Base-by-base conservation (phyloP, 73 alveolate genomes). In the Paraurostyla sp. region DNA sequence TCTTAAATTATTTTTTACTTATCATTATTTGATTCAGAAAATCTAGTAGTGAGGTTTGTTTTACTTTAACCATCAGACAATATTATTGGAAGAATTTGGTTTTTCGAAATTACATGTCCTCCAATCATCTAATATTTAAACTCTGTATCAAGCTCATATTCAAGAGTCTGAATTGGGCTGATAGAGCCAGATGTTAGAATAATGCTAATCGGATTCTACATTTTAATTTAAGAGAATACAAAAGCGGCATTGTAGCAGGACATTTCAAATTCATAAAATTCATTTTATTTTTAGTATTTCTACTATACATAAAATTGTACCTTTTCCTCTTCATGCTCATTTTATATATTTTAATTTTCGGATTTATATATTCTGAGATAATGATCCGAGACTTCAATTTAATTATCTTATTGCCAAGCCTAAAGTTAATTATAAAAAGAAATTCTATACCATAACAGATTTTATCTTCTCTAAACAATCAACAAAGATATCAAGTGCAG, bases 101-200 rank as follows among this genome's bases (percentile, higher is more conserved):
- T 48, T 30, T 83, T 54, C 52, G 89, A 91, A 22, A 88, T 92
- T 6, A 91, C 98, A 68, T 91, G 95, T 20, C 50, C 73, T 43
- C 82, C 57, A 36, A 85, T 84, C 20, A 89, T 38, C 20, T 60
- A 63, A 0, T 83, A 43, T 0, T 88, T 51, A 29, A 93, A 84
- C 0, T 90, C 71, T 0, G n/a, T 76, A 27, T 85, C 82, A 36
- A 95, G 87, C 71, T 93, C 96, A 32, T 71, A 45, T 1, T 50
- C 69, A 23, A 87, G 80, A 22, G 96, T 58, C 20, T 75, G 32
- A 62, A 95, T 30, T 4, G 98, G 97, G 6, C 93, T 59, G 63
- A 95, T 63, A 30, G 98, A 89, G 16, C 98, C 98, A 16, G 97
- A 91, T 59, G 96, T 93, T 30, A 95, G 36, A 30, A 95, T 65